phyloP scores from a whole-genome alignment of 768 basidiomycete species.

The Suillus paluster region DNA sequence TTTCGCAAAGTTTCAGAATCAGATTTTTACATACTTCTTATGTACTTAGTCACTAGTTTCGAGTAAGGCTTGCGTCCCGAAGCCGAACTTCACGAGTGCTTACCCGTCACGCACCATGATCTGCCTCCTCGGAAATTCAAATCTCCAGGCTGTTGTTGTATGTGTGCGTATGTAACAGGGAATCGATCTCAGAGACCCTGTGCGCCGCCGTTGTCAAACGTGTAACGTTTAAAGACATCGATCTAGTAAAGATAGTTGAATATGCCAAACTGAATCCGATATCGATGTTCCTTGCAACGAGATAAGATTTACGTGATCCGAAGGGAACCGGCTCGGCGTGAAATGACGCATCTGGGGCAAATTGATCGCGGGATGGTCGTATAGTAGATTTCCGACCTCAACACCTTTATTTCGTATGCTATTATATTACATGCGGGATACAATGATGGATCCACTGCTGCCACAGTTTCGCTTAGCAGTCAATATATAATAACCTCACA shows the following conservation, averaged over 20 bases:
- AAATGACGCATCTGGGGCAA: conserved; percentile 38
- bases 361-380: conserved; percentile 7
- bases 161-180: too few species aligned
- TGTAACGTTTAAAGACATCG: not conserved
- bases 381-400: conserved; percentile 5
- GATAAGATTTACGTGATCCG: conserved; percentile 38
- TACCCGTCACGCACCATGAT: not conserved
- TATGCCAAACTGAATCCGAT: conserved; percentile 3
- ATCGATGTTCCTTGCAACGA: conserved; percentile 14
- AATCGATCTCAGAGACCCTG: not conserved
- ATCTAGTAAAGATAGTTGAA: not conserved
- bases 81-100: not conserved
- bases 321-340: conserved; percentile 14
- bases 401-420: conserved; percentile 2
- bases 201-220: conserved; percentile 3
- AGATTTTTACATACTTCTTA: conserved; percentile 3
- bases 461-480: conserved; percentile 19
- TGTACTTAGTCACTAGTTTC: not conserved
- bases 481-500: conserved; percentile 8
- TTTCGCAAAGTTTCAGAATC: not conserved
- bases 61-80: not conserved
- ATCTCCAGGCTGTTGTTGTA: not conserved
- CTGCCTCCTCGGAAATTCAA: not conserved
- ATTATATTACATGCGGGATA: not conserved
- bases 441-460: not conserved